phyloP scores from a whole-genome alignment of 2,329 filamentous ascomycete species.

The Exophiala sideris region DNA sequence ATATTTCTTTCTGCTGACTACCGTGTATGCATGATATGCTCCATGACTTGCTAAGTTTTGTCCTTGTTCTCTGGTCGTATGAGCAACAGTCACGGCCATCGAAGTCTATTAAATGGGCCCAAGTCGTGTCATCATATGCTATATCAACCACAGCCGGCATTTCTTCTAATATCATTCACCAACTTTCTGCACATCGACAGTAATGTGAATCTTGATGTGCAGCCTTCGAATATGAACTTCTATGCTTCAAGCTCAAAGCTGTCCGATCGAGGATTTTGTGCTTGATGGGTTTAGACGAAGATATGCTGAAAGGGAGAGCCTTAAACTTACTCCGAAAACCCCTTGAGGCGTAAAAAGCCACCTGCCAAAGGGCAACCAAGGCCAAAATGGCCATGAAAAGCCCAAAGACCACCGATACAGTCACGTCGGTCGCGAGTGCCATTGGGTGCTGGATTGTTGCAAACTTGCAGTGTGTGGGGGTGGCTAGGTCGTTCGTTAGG shows the following conservation, averaged over 20 bases:
- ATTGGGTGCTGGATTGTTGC: background rate
- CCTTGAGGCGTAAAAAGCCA: constrained; percentile 11
- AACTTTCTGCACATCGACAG: background rate
- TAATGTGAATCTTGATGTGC: background rate
- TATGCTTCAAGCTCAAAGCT: constrained; percentile 19
- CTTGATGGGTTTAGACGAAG: too few species aligned
- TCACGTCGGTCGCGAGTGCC: constrained; percentile 8
- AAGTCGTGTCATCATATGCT: background rate
- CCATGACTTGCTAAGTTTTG: too few species aligned
- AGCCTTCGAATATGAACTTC: background rate
- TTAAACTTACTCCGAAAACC: constrained; percentile 9
- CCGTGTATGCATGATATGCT: too few species aligned
- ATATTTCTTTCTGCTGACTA: too few species aligned
- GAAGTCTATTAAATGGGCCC: background rate
- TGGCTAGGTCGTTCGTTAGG: too few species aligned
- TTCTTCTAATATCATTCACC: background rate
- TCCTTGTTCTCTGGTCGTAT: background rate
- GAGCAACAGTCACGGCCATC: background rate
- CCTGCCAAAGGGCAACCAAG: constrained; percentile 12
- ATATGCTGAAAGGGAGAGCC: too few species aligned
- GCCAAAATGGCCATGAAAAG: constrained; percentile 16
- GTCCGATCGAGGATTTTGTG: constrained; percentile 1
- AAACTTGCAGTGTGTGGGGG: too few species aligned
- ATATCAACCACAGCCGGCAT: too few species aligned
- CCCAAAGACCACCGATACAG: constrained; percentile 16